Evolutionary conservation across 2,329 filamentous ascomycete genomes (phyloP).

Genomic region (Aureobasidium sp.): DNA sequence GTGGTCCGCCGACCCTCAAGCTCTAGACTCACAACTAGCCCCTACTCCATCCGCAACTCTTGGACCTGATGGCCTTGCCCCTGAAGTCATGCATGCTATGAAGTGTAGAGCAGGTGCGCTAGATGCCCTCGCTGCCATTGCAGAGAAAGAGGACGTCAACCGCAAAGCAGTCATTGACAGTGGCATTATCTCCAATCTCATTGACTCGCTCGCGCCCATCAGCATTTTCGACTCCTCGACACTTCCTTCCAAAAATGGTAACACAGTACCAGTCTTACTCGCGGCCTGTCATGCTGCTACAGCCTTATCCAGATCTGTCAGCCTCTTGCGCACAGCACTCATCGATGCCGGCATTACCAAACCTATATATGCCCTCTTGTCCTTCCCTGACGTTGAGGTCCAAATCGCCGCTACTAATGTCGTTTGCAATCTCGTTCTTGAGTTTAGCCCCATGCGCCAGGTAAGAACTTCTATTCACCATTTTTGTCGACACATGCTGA

Average conservation of each 20-base stretch:
- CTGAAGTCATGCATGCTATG: constrained; percentile 60
- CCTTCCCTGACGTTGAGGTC: constrained; percentile 67
- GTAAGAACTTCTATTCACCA: constrained; percentile 44
- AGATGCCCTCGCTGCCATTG: constrained; percentile 73
- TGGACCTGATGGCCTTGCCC: constrained; percentile 55
- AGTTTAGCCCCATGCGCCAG: constrained; percentile 86
- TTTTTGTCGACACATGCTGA: constrained; percentile 34
- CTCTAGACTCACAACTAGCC: constrained; percentile 19
- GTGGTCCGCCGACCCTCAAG: constrained; percentile 45
- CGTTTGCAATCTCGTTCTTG: constrained; percentile 76
- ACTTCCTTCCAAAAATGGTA: constrained; percentile 54
- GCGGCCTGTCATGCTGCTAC: constrained; percentile 78
- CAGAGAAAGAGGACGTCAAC: constrained; percentile 74
- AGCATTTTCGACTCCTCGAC: not conserved
- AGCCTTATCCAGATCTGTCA: constrained; percentile 77
- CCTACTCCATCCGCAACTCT: constrained; percentile 40
- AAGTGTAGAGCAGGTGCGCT: constrained; percentile 69
- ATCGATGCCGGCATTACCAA: constrained; percentile 77
- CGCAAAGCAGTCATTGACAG: constrained; percentile 75
- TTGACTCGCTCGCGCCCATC: constrained; percentile 68
- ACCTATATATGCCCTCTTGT: constrained; percentile 69
- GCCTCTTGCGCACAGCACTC: constrained; percentile 73
- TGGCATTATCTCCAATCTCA: constrained; percentile 72
- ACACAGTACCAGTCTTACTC: constrained; percentile 70
- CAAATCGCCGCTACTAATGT: constrained; percentile 80